phyloP scores from a whole-genome alignment of 345 rosid species.

The Theobroma cacao region DNA sequence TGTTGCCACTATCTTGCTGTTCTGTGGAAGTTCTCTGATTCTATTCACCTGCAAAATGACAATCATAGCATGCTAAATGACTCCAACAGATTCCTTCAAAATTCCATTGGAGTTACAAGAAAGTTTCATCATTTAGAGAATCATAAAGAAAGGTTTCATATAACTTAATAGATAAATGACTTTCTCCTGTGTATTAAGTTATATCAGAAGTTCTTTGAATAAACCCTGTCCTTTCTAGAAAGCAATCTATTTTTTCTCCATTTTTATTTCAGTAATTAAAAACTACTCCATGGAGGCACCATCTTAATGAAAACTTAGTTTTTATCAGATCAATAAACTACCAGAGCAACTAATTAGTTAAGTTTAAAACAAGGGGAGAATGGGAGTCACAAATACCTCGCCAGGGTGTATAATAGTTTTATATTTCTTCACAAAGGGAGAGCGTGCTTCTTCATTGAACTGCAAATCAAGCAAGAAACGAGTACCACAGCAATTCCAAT shows the following conservation, averaged over 20 bases:
- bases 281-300: background rate
- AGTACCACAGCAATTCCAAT: background rate
- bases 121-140: background rate
- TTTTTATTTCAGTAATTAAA: background rate
- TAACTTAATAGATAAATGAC: background rate
- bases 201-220: background rate
- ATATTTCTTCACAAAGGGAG: constrained; percentile 61
- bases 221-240: background rate
- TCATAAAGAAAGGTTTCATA: background rate
- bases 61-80: background rate
- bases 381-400: constrained; percentile 36
- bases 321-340: background rate
- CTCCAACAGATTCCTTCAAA: background rate
- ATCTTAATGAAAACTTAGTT: background rate
- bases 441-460: constrained; percentile 69
- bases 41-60: constrained; percentile 52
- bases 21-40: constrained; percentile 70
- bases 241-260: background rate
- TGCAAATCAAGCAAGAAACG: constrained; percentile 28
- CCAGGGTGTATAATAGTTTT: constrained; percentile 76
- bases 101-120: background rate
- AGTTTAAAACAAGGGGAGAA: background rate
- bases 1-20: constrained; percentile 63
- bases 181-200: background rate
- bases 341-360: background rate